Base-by-base conservation (phyloP, 176 grass and related monocot genomes). In the Carex parvula region DNA sequence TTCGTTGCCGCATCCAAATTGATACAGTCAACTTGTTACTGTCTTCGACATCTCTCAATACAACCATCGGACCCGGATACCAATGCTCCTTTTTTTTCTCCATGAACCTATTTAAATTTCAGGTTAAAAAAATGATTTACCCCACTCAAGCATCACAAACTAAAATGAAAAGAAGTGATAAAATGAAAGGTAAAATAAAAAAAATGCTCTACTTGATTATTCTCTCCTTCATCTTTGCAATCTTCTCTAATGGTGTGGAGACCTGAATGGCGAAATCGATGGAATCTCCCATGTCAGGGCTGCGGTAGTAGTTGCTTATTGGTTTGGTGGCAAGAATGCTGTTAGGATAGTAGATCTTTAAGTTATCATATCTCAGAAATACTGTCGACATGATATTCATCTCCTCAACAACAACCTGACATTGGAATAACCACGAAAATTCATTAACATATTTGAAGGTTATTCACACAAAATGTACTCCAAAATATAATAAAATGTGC, bases 301-400 rank as follows among this genome's bases (percentile, higher is more conserved):
- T 98, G 80, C 95, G 87, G 61, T 95, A 98, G 85, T 79, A 95
- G 14, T 98, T 98, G 89, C 92, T 91, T 4, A 98, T 94, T 2
- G 91, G 89, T 83, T 80, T 41, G 22, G 54, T 65, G 63, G 95
- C 92, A 44, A 98, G 91, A 62, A 95, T 21, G 35, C 82, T 98
- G 70, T 98, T 98, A 0, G 95, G 92, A 73, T 95, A 98, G 30
- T 88, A 93, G 6, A 98, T 82, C 83, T 98, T 98, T 56, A 93
- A 85, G 73, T 98, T 98, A 85, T 98, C 95, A n/a, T 90, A 91
- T 81, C 92, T 85, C 50, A 98, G 88, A 74, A 98, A 95, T 64
- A 95, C 84, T 24, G 95, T 98, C 12, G 95, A 90, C 84, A 98
- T 66, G 86, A 95, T 98, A 86, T 95, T 94, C 95, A 98, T 98